Base-by-base conservation (phyloP, 202 grass and related monocot genomes). In the Hordeum pubiflorum region DNA sequence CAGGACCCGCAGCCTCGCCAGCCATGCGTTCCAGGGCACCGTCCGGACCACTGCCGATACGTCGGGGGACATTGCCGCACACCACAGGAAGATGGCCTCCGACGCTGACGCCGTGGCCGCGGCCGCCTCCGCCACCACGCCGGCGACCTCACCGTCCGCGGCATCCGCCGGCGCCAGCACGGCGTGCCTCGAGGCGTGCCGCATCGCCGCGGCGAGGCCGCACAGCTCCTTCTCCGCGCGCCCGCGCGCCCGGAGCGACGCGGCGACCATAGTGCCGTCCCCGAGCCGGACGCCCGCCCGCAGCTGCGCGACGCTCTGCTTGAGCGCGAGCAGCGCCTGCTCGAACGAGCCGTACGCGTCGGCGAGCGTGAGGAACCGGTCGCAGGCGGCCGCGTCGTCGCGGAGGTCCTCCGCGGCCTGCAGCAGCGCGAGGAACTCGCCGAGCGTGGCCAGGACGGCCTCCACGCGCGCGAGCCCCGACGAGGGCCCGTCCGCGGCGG, bases 341-440 rank as follows among this genome's bases (percentile, higher is more conserved):
- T 80, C 86, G 70, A 89, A 71, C 5, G 81, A 87, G 23, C 85
- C 86, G 63, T 89, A 86, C 44, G 84, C 87, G 88, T 94, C 91
- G 3, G 89, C 89, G 69, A 97, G 89, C 27, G 17, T 76, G 31
- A 97, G 91, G 80, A 87, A 75, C 34, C 8, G 20, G 9, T 90
- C 85, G 32, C 50, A 63, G 24, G 71, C 75, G 7, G n/a, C 26
- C 0, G 44, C 48, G 26, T 7, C 43, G 4, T 21, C 3, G 2
- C 24, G 81, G 20, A 92, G 70, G 0, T 71, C 68, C 39, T 62
- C 89, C 69, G 22, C 58, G 1, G 80, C 67, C n/a, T 82, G 78
- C 6, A 89, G 85, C 61, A 87, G 79, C n/a, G 58, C 76, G 10
- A 97, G 81, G 52, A 90, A 76, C 58, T 87, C 86, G 62, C 63